Percentiles rank a stretch among this genome's conserved stretches.
These are phyloP conservation scores for Batkoa obscura DNA, from an alignment of 371 early-diverging fungal species.

Conservation along the genomic window DNA sequence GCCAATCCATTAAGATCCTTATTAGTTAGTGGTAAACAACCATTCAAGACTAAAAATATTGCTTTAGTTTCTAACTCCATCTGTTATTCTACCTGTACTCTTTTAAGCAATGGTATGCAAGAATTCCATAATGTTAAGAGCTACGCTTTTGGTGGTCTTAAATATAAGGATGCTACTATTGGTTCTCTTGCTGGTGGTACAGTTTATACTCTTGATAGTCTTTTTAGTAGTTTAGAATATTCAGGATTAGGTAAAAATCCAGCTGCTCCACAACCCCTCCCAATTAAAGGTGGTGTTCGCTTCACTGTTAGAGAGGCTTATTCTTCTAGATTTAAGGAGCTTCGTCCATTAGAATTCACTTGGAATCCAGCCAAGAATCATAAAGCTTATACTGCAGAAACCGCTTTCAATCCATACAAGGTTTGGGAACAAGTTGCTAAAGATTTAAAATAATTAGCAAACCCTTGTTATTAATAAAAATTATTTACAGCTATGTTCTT, in stretches of 20 bases:
- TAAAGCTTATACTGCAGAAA: neutral
- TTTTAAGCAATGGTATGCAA: neutral
- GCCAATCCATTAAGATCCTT: neutral
- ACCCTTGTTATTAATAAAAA: too few relatives aligned
- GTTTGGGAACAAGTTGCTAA: neutral
- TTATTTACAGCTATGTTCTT: too few relatives aligned
- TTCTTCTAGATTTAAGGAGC: neutral
- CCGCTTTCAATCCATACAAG: neutral
- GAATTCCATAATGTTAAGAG: neutral
- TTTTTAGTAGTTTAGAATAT: too few relatives aligned
- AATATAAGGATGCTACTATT: neutral
- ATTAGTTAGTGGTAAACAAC: neutral
- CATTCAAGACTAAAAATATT: neutral
- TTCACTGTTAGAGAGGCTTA: neutral
- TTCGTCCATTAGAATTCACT: neutral
- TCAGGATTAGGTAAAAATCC: neutral
- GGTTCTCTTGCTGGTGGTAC: neutral
- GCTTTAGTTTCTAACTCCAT: neutral
- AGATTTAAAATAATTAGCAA: too few relatives aligned
- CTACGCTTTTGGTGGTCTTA: neutral
- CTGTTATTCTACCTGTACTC: neutral
- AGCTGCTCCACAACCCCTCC: neutral
- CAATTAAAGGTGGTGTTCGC: neutral
- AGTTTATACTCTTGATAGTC: neutral
- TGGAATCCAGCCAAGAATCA: neutral